These are phyloP conservation scores for Plasmodium vivax DNA, from an alignment of 169 alveolate species.

Conservation along the genomic window DNA sequence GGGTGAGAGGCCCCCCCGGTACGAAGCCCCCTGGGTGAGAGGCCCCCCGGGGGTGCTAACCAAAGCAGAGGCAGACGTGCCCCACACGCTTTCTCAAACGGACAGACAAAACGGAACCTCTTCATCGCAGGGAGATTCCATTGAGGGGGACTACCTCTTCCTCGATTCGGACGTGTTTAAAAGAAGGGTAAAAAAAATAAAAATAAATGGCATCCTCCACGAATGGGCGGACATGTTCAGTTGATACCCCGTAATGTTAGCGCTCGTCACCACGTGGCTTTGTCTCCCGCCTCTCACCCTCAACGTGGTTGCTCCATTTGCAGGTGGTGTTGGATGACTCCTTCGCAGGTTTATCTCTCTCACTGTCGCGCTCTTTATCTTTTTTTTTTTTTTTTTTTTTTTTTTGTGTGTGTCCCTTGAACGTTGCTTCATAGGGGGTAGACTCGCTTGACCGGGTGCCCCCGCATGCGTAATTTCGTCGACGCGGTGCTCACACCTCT, in stretches of 20 bases:
- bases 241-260: background rate
- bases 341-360: conserved; percentile 13
- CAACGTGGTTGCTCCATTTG: background rate
- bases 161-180: conserved; percentile 40
- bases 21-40: conserved; percentile 8
- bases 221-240: background rate
- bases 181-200: conserved; percentile 16
- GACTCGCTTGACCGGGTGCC: background rate
- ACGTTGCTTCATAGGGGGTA: background rate
- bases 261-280: background rate
- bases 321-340: conserved; percentile 31
- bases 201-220: background rate
- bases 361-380: background rate
- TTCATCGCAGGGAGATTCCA: conserved; percentile 20
- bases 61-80: background rate
- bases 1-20: background rate
- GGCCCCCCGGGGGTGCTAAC: background rate
- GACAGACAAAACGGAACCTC: background rate
- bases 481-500: background rate
- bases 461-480: background rate
- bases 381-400: background rate
- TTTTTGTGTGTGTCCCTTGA: background rate
- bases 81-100: background rate
- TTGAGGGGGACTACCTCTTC: conserved; percentile 59
- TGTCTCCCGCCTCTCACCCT: background rate